Evolutionary conservation across 2,329 filamentous ascomycete species (phyloP), one percentile per base, ranked within the genome.

Genomic region (Polytolypa hystricis): DNA sequence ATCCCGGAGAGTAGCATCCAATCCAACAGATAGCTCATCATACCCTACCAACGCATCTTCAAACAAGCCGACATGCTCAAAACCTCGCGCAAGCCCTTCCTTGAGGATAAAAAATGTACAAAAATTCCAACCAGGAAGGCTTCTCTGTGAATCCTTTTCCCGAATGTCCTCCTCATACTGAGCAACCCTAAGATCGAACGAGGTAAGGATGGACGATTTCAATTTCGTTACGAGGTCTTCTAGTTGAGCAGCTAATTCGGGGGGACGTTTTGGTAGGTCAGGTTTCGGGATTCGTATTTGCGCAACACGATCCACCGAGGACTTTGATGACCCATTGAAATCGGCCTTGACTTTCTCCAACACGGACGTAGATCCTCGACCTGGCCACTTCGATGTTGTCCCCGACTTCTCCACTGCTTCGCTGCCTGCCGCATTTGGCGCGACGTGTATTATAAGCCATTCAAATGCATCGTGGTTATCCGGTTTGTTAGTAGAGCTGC

Each of bases 31-130:
- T 7, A 98, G 74, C 62, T 98, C 89, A 56, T 96, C 91, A 49
- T 98, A 98, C 10, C 86, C 85, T 4, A 91, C 83, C 26, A 98
- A 65, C 3, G 91, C 89, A 68, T 98, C 91, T 53, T 98, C 91
- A 6, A 95, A 84, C 7, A 98, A 67, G 1, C 93, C 93, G 3
- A 96, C 87, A 54, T 84, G 96, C 58, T 98, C 93, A 47, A 98
- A 94, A 0, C 89, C 93, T 47, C 84, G 74, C 1, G 91, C 89
- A 23, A 98, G 65, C 0, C 91, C 91, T 58, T 98, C 91, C 53
- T 98, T 98, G 6, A 98, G 70, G 11, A 98, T 87, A 56, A 98
- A 98, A 56, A 98, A 98, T 0, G 91, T 98, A 60, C 91, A 96
- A 55, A 98, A 98, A 54, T 98, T 98, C 91, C 91, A 98, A 0